Evolutionary conservation across 1,284 basidiomycete species (phyloP).

Genomic region (Malassezia furfur): DNA sequence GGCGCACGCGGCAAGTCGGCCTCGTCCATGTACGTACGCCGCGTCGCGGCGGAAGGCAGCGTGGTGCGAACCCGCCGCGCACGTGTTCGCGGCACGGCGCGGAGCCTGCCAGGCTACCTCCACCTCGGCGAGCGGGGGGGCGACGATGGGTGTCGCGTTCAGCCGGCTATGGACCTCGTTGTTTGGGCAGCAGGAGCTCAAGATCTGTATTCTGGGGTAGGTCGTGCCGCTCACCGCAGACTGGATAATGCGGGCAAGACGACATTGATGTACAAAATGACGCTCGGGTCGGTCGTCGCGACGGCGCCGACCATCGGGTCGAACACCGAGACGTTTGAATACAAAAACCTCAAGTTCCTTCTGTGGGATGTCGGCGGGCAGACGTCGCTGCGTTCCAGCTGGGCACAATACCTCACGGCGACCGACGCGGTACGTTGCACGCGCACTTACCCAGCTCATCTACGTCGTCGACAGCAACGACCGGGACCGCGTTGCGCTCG

Average conservation of each 20-base stretch:
- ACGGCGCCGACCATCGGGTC: slow-evolving; percentile 53
- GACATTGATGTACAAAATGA: slow-evolving; percentile 53
- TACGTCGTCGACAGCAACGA: slow-evolving; percentile 54
- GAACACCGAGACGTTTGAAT: slow-evolving; percentile 49
- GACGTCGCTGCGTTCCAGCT: slow-evolving; percentile 49
- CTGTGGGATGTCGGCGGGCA: slow-evolving; percentile 53
- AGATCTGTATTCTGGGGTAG: slow-evolving; percentile 48
- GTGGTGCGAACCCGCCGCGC: neutral
- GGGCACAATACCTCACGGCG: slow-evolving; percentile 51
- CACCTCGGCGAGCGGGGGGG: neutral
- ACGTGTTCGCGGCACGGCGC: neutral
- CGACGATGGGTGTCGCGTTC: slow-evolving; percentile 41
- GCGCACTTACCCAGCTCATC: slow-evolving; percentile 38
- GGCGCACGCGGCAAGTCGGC: neutral
- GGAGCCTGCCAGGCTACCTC: neutral
- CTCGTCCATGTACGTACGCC: neutral
- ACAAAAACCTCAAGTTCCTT: slow-evolving; percentile 52
- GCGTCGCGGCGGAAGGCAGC: slow-evolving; percentile 1
- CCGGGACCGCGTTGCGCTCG: slow-evolving; percentile 49
- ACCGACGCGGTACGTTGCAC: slow-evolving; percentile 46
- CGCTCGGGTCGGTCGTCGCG: slow-evolving; percentile 52
- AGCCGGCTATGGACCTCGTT: slow-evolving; percentile 51
- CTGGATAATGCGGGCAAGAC: slow-evolving; percentile 52
- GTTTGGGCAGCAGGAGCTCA: slow-evolving; percentile 52
- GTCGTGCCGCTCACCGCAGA: slow-evolving; percentile 7